Base-by-base conservation (phyloP, 305 asterid species). In the Withania somnifera region DNA sequence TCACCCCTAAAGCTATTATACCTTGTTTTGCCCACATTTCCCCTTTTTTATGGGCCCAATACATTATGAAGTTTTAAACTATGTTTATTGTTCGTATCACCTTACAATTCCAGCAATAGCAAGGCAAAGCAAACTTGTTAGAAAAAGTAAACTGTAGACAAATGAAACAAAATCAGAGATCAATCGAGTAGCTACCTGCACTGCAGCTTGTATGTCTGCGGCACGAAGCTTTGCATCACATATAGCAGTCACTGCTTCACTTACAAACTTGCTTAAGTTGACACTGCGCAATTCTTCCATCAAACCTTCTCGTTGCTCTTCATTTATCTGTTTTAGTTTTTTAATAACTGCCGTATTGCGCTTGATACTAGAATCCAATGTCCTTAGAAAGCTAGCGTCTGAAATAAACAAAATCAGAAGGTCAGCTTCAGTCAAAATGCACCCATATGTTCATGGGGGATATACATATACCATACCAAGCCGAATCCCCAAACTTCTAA, bases 261-360 rank as follows among this genome's bases (percentile, higher is more conserved):
- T 95, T 28, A 97, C 98, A 87, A 97, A 97, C 86, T 97, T 97
- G 91, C 98, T 97, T 83, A 97, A 86, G 87, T 97, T 97, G 75
- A 97, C 98, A 92, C 92, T 86, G 10, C 97, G 95, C 85, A 97
- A 83, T 82, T 97, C 99, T 85, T 97, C 99, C 96, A 92, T 92
- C 83, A 97, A 88, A 82, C 97, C 92, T 88, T 95, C 98, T 81
- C 93, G 89, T 90, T 88, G 98, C 88, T 97, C 98, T 69, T 97
- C 99, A 88, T 91, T 97, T 83, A 97, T 97, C 89, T 91, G 99
- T 89, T 95, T 97, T 80, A 97, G 89, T 83, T 97, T 97, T 89
- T 97, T 97, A 81, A 93, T 97, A 78, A 97, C 98, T 85, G 99
- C 96, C 24, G 99, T 97, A 87, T 97, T 97, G 86, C 99, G 97